phyloP scores from a whole-genome alignment of 352 stramenopile genomes.

The Pythium sp. region DNA sequence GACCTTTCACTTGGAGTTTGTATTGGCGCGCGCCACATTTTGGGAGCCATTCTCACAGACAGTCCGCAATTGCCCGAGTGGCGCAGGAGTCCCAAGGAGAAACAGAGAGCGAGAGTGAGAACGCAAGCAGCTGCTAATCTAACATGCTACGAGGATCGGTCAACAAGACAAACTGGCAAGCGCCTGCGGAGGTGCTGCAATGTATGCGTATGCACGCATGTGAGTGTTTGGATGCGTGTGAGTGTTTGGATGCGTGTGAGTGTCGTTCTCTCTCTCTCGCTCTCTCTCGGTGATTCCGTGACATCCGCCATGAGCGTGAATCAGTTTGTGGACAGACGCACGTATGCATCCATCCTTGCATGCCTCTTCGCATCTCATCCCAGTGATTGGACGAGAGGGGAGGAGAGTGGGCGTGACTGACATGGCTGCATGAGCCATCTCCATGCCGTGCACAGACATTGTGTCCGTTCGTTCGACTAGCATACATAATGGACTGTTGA shows the following conservation, averaged over 20 bases:
- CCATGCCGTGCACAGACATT: neutral
- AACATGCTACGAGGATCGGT: neutral
- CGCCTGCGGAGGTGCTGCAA: neutral
- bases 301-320: neutral
- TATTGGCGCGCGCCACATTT: neutral
- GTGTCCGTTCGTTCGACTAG: neutral
- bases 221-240: neutral
- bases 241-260: neutral
- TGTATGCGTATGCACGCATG: neutral
- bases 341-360: neutral
- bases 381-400: neutral
- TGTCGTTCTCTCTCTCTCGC: neutral
- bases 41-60: neutral
- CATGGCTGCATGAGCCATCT: neutral
- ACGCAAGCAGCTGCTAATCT: neutral
- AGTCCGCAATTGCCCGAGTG: neutral
- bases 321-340: neutral
- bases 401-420: neutral
- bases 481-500: neutral
- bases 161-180: too few species aligned
- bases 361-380: constrained; percentile 6
- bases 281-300: neutral
- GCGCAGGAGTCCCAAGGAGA: neutral
- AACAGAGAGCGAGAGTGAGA: neutral
- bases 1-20: constrained; percentile 7